These are phyloP conservation scores for Rhodotorula toruloides DNA, from an alignment of 768 basidiomycete species.

Conservation along the genomic window DNA sequence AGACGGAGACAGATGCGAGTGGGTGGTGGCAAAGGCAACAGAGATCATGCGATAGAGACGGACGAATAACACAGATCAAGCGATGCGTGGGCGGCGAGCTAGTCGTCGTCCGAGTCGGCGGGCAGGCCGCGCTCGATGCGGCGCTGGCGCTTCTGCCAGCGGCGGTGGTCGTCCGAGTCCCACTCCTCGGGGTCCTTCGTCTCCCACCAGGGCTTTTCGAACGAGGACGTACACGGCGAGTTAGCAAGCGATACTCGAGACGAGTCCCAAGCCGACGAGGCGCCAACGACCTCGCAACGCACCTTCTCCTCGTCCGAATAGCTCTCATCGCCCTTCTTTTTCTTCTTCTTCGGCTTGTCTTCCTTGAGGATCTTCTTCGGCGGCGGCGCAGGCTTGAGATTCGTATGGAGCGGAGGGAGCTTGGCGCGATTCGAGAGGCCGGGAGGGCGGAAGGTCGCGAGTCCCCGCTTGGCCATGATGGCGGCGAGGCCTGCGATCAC, in stretches of 20 bases:
- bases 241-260: too few relatives aligned
- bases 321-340: conserved; percentile 35
- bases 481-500: conserved; percentile 21
- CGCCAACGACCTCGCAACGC: too few relatives aligned
- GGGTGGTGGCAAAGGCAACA: background rate
- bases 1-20: too few relatives aligned
- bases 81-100: too few relatives aligned
- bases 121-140: conserved; percentile 21
- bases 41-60: background rate
- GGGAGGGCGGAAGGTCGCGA: conserved; percentile 13
- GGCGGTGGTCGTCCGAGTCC: conserved; percentile 17
- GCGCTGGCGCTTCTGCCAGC: conserved; percentile 18
- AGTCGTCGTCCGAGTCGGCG: conserved; percentile 21
- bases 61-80: background rate
- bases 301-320: conserved; percentile 42
- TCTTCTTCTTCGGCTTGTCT: conserved; percentile 27
- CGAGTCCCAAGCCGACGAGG: too few relatives aligned
- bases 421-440: conserved; percentile 18
- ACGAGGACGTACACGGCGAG: background rate
- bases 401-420: conserved; percentile 25
- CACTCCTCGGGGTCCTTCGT: conserved; percentile 25
- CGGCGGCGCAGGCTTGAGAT: conserved; percentile 33
- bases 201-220: conserved; percentile 30
- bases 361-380: conserved; percentile 6
- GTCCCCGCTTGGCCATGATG: conserved; percentile 14